A percentile compares a stretch with the other conserved stretches of the same genome.
phyloP scores from a whole-genome alignment of 495 filamentous ascomycete species.

The Penicillium roqueforti region DNA sequence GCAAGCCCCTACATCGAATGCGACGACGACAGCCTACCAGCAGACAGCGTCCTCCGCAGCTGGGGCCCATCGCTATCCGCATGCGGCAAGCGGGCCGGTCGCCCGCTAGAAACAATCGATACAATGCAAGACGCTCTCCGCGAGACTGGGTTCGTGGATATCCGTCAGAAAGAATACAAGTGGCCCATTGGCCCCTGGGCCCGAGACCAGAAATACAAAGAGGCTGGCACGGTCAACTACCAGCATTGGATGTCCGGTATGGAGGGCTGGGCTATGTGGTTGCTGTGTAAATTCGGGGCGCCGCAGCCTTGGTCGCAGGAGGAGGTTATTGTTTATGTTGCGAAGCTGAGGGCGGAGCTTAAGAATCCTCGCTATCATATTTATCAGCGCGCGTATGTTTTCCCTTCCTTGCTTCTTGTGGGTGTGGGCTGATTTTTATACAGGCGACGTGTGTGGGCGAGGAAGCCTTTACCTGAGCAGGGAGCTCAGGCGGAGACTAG shows the following conservation, averaged over 20 bases:
- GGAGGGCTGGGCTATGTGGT: slow-evolving; percentile 27
- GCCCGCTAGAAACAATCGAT: slow-evolving; percentile 13
- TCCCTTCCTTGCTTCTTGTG: not conserved
- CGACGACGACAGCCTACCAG: slow-evolving; percentile 41
- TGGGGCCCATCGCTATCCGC: slow-evolving; percentile 18
- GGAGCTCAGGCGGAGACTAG: not conserved
- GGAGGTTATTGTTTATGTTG: slow-evolving; percentile 23
- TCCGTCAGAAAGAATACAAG: slow-evolving; percentile 17
- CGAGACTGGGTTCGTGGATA: slow-evolving; percentile 32
- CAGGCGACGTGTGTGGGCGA: slow-evolving; percentile 13
- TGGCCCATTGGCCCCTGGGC: slow-evolving; percentile 27
- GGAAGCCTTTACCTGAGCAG: slow-evolving; percentile 46
- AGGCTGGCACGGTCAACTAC: slow-evolving; percentile 19
- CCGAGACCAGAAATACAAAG: slow-evolving; percentile 16
- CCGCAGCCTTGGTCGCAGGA: slow-evolving; percentile 24
- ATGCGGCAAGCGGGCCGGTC: slow-evolving; percentile 16
- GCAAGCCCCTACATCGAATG: slow-evolving; percentile 32
- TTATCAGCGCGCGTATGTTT: slow-evolving; percentile 18
- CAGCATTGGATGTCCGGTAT: slow-evolving; percentile 24
- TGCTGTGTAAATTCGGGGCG: slow-evolving; percentile 22
- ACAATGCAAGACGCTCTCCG: slow-evolving; percentile 21
- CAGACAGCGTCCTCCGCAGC: slow-evolving; percentile 24
- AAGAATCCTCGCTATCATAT: slow-evolving; percentile 20
- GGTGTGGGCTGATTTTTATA: not conserved
- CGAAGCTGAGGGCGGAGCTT: slow-evolving; percentile 19